Percentiles rank a stretch among this genome's conserved stretches.
Conservation (phyloP, 257 asterid genomes). For the Petunia axillaris region DNA sequence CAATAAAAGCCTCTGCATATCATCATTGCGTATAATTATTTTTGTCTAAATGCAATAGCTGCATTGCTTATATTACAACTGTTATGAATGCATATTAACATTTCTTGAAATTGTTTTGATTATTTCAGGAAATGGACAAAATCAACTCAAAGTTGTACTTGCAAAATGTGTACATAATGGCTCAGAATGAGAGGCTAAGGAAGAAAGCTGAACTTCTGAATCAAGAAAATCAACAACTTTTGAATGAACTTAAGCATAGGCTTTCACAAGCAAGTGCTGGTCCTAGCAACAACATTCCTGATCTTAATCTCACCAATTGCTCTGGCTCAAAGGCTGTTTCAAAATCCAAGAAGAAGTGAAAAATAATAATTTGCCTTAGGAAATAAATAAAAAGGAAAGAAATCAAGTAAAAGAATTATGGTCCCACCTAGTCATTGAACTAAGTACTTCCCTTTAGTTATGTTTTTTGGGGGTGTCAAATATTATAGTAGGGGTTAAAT, state of each 20-base stretch:
- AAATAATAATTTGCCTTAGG: too few relatives aligned
- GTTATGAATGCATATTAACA: too few relatives aligned
- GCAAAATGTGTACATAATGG: constrained; percentile 76
- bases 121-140: constrained; percentile 54
- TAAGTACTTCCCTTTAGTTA: neutral
- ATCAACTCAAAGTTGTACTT: constrained; percentile 71
- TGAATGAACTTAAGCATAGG: constrained; percentile 62
- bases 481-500: neutral
- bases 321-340: constrained; percentile 45
- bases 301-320: constrained; percentile 37
- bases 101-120: neutral
- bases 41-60: neutral
- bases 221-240: constrained; percentile 79
- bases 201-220: constrained; percentile 72
- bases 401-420: neutral
- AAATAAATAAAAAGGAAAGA: neutral
- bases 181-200: constrained; percentile 79
- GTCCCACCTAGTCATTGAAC: constrained; percentile 29
- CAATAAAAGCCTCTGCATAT: neutral
- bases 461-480: neutral
- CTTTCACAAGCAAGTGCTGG: constrained; percentile 41
- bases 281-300: constrained; percentile 40
- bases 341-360: constrained; percentile 52
- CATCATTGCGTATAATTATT: neutral
- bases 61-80: neutral